Conservation (phyloP, 768 basidiomycete genomes). For the Phanerochaete sordida region DNA sequence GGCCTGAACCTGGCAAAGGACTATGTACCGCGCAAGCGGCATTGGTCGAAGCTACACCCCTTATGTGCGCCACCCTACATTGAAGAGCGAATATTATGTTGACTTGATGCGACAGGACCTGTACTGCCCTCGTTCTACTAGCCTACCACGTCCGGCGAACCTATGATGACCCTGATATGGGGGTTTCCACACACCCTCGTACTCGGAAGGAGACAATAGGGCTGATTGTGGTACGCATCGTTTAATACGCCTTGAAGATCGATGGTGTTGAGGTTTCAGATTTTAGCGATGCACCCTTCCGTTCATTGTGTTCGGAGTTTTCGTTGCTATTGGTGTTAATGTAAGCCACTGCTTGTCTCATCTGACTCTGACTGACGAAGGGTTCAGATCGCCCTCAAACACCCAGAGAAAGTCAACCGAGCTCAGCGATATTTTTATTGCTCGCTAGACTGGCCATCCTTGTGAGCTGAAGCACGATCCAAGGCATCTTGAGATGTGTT, state of each 20-base stretch:
- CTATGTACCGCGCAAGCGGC: slow-evolving; percentile 45
- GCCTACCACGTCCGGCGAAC: slow-evolving; percentile 3
- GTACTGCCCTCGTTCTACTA: slow-evolving; percentile 4
- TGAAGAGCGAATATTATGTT: background rate
- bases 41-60: slow-evolving; percentile 25
- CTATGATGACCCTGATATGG: slow-evolving; percentile 6
- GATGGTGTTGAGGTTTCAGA: background rate
- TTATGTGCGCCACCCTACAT: slow-evolving; percentile 15
- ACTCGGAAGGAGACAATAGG: background rate
- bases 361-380: background rate
- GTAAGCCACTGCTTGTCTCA: slow-evolving; percentile 8
- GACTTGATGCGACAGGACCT: background rate
- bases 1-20: slow-evolving; percentile 31
- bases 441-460: slow-evolving; percentile 18
- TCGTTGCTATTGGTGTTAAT: slow-evolving; percentile 14
- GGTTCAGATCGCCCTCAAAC: slow-evolving; percentile 17
- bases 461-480: slow-evolving; percentile 13
- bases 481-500: background rate
- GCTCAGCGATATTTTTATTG: slow-evolving; percentile 26
- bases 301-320: slow-evolving; percentile 15
- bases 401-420: slow-evolving; percentile 21
- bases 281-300: slow-evolving; percentile 16
- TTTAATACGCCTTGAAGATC: background rate
- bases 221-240: background rate
- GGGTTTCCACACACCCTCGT: background rate